Percentiles rank a stretch among this genome's conserved stretches.
Evolutionary conservation across 805 yeast species (phyloP).

Genomic region (Wickerhamiella brachini): DNA sequence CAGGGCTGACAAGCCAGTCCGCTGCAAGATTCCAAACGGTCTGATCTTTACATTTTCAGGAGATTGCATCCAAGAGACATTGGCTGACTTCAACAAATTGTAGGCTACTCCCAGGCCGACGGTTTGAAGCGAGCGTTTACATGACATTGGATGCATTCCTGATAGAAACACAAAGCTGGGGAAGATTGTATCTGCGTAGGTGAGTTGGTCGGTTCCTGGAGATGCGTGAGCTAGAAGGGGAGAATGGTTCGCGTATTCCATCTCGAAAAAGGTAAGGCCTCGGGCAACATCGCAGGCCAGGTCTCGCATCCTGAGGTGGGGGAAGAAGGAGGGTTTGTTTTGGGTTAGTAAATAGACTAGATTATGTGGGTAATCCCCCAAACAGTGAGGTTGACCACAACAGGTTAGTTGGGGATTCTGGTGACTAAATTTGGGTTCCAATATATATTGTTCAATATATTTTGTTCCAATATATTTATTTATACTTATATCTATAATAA

Average conservation of each 20-base stretch:
- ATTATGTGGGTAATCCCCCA: too few species aligned
- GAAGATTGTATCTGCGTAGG: conserved; percentile 22
- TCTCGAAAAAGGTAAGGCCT: conserved; percentile 21
- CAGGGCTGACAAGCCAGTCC: conserved; percentile 19
- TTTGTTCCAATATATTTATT: too few species aligned
- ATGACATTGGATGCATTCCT: conserved; percentile 18
- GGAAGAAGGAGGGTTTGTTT: neutral
- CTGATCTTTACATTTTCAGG: conserved; percentile 7
- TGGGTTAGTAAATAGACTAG: neutral
- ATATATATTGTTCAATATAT: too few species aligned
- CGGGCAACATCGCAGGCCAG: conserved; percentile 18
- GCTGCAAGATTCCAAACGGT: conserved; percentile 21
- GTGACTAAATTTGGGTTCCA: neutral
- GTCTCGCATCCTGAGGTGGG: conserved; percentile 12
- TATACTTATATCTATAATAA: too few species aligned
- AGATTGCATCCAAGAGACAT: conserved; percentile 2
- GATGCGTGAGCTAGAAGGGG: conserved; percentile 15
- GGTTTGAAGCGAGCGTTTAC: conserved; percentile 10
- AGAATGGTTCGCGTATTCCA: conserved; percentile 19
- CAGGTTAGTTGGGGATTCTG: neutral
- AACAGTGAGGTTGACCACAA: neutral
- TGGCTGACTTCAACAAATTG: conserved; percentile 11
- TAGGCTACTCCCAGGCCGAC: conserved; percentile 22
- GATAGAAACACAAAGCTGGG: conserved; percentile 21
- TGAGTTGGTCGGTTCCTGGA: conserved; percentile 13